These are phyloP conservation scores for Tolypocladium nubicola DNA, from an alignment of 2,329 filamentous ascomycete species.

Conservation along the genomic window DNA sequence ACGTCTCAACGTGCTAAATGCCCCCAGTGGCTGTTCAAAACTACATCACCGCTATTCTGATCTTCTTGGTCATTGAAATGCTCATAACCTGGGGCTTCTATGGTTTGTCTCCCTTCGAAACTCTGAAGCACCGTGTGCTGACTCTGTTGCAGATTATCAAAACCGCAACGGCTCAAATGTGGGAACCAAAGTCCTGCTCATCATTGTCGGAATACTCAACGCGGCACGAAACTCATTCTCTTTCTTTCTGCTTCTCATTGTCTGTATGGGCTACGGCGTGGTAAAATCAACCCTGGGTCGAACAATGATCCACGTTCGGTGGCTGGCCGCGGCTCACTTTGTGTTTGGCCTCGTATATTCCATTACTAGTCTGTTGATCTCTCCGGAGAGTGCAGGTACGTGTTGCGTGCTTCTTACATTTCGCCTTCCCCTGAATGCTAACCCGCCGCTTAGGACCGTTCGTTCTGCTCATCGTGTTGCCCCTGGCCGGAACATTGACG, in stretches of 20 bases:
- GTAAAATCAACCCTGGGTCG: slow-evolving; percentile 87
- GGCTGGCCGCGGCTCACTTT: slow-evolving; percentile 86
- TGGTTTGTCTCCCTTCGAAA: slow-evolving; percentile 35
- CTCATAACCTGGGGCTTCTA: slow-evolving; percentile 99
- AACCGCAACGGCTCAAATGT: slow-evolving; percentile 81
- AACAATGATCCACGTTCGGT: slow-evolving; percentile 89
- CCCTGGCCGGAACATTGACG: slow-evolving; percentile 82
- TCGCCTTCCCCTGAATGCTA: slow-evolving; percentile 7
- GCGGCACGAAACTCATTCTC: slow-evolving; percentile 94
- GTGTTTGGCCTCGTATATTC: slow-evolving; percentile 91
- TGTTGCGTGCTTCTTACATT: slow-evolving; percentile 11
- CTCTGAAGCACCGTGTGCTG: slow-evolving; percentile 14
- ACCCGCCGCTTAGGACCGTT: slow-evolving; percentile 52
- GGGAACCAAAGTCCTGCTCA: slow-evolving; percentile 74
- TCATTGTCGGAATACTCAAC: slow-evolving; percentile 86
- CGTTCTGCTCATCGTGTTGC: slow-evolving; percentile 85
- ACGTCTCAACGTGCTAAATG: slow-evolving; percentile 3
- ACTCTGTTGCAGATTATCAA: slow-evolving; percentile 61
- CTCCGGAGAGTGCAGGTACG: slow-evolving; percentile 68
- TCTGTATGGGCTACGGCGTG: slow-evolving; percentile 98
- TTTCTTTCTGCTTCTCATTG: slow-evolving; percentile 94
- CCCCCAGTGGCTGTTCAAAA: slow-evolving; percentile 81
- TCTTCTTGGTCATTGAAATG: slow-evolving; percentile 93
- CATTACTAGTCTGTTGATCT: slow-evolving; percentile 77
- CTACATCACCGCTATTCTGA: slow-evolving; percentile 93